Evolutionary conservation across 768 basidiomycete species (phyloP).

Genomic region (Kwoniella shandongensis): DNA sequence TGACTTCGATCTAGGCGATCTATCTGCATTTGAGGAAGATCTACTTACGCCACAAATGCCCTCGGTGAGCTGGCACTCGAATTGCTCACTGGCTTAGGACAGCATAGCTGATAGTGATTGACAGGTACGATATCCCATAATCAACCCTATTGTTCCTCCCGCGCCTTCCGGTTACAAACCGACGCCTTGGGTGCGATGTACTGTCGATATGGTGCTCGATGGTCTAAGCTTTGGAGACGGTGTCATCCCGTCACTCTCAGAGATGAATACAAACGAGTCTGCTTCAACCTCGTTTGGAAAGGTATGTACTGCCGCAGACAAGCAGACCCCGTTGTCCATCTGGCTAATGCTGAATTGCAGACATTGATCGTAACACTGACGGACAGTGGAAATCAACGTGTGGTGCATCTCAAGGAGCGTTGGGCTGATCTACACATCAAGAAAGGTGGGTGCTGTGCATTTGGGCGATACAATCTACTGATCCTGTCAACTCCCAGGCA

Average conservation of each 20-base stretch:
- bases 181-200: constrained; percentile 45
- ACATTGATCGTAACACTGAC: constrained; percentile 60
- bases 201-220: constrained; percentile 24
- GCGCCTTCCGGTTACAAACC: constrained; percentile 28
- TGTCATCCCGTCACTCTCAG: constrained; percentile 5
- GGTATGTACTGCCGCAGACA: constrained; percentile 1
- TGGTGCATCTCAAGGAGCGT: constrained; percentile 72
- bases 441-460: constrained; percentile 57
- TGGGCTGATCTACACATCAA: constrained; percentile 70
- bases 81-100: background rate
- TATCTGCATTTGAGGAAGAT: constrained; percentile 37
- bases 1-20: constrained; percentile 43
- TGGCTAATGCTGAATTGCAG: too few species aligned
- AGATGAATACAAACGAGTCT: background rate
- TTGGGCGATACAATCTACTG: background rate
- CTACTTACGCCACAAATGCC: constrained; percentile 4
- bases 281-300: constrained; percentile 24
- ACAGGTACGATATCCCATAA: constrained; percentile 34
- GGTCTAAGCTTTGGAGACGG: constrained; percentile 32
- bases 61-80: constrained; percentile 3
- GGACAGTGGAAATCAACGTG: constrained; percentile 40
- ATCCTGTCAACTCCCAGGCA: constrained; percentile 58
- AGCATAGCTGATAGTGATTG: constrained; percentile 3
- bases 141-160: constrained; percentile 39
- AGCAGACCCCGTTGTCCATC: constrained; percentile 4